Evolutionary conservation across 805 yeast species (phyloP), one percentile per base, ranked within the genome.

Genomic region (Zygosaccharomyces bisporus): DNA sequence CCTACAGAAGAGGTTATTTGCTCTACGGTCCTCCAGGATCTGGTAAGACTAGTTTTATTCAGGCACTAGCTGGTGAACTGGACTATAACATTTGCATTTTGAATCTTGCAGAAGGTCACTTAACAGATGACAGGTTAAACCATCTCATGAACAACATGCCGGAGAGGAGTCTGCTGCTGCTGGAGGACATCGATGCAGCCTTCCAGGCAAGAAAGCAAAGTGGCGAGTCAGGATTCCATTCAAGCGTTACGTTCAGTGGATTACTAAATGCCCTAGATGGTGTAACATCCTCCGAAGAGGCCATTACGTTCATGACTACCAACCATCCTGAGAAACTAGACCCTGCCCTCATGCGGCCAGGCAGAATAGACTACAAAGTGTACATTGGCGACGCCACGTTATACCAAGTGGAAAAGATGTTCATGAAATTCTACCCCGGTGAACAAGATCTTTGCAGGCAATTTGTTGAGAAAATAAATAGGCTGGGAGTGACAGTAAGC

Each of bases 11-110:
- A 56, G 99, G 99, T 0, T 93, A 93, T 58, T 71, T 93, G 40
- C 69, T 93, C 21, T 91, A 86, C 65, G 99, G 99, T 0, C 99
- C 99, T 0, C 99, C 99, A 1, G 99, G 99, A 1, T 81, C 91
- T 53, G 99, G 99, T 46, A 93, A 93, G 61, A 89, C 98, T 2
- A 85, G 95, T 58, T 88, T 88, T 53, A 91, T 93, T 44, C 98
- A 91, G 64, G 97, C 99, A 0, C 69, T 93, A 41, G 99, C 99
- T 0, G 99, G 98, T 30, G 95, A 89, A 51, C 72, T 93, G 56
- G 97, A 93, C 66, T 93, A 93, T 65, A 90, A 90, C 64, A 93
- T 93, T 55, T 95, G 98, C 64, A 85, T 93, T 30, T 71, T 93
- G 65, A 93, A 93, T 57, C 72, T 93, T 39, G 81, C 96, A 18